phyloP scores from a whole-genome alignment of 208 protist genomes.

The Wallacemonas rigidus region DNA sequence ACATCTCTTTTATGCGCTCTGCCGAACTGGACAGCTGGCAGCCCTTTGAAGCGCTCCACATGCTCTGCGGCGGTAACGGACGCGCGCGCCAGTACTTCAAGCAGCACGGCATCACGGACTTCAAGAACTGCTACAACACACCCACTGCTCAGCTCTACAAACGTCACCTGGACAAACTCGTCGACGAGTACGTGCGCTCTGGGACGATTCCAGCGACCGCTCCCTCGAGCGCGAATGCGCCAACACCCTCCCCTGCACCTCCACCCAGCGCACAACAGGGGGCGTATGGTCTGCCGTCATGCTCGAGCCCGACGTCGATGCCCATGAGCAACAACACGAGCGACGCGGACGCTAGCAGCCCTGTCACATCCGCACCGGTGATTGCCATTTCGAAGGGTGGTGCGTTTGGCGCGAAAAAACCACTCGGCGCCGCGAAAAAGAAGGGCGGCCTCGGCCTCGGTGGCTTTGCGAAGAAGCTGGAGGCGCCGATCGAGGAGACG shows the following conservation, averaged over 20 bases:
- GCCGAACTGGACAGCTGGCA: constrained; percentile 91
- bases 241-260: not conserved
- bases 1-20: constrained; percentile 96
- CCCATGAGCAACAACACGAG: not conserved
- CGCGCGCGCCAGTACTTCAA: constrained; percentile 76
- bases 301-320: not conserved
- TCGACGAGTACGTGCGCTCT: constrained; percentile 42
- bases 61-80: constrained; percentile 92
- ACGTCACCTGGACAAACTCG: constrained; percentile 64
- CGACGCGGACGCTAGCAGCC: constrained; percentile 22
- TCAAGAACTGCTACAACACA: constrained; percentile 70
- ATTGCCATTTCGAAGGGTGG: constrained; percentile 31
- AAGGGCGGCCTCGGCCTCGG: constrained; percentile 59
- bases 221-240: not conserved
- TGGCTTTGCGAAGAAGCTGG: constrained; percentile 14
- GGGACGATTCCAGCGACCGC: constrained; percentile 9
- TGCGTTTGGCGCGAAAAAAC: constrained; percentile 21
- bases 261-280: not conserved
- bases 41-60: constrained; percentile 74
- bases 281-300: not conserved
- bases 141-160: constrained; percentile 67
- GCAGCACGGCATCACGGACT: constrained; percentile 77
- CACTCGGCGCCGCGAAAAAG: constrained; percentile 35
- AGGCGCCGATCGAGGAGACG: constrained; percentile 41
- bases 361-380: constrained; percentile 27